phyloP scores from a whole-genome alignment of 2,329 filamentous ascomycete genomes.

The Cytospora chrysosperma region DNA sequence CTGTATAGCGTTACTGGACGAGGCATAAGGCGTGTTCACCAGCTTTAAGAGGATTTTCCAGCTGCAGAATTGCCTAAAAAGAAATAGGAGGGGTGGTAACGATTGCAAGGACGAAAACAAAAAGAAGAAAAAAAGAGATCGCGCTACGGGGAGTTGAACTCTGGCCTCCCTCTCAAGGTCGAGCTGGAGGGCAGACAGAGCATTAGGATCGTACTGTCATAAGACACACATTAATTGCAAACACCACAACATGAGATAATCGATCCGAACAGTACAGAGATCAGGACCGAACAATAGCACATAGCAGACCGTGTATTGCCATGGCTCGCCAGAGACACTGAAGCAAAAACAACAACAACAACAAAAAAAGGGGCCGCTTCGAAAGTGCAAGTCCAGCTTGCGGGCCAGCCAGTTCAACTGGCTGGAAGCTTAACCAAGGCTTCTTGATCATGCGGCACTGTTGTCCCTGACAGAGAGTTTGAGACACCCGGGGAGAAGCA shows the following conservation, averaged over 20 bases:
- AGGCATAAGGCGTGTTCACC: not conserved
- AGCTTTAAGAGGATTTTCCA: not conserved
- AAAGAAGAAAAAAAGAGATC: not conserved
- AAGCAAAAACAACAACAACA: too few relatives aligned
- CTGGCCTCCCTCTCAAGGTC: not conserved
- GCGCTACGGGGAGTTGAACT: not conserved
- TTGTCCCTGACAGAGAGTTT: not conserved
- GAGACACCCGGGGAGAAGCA: not conserved
- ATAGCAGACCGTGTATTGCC: too few relatives aligned
- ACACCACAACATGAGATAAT: not conserved
- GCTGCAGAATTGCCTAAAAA: too few relatives aligned
- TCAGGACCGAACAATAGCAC: too few relatives aligned
- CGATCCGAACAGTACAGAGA: not conserved
- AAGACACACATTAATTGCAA: not conserved
- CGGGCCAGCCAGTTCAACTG: constrained; percentile 1
- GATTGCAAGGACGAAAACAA: too few relatives aligned
- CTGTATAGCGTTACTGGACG: constrained; percentile 15
- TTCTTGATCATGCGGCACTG: constrained; percentile 2
- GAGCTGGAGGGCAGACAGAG: rapidly evolving
- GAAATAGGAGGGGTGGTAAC: not conserved
- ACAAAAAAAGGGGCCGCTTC: not conserved
- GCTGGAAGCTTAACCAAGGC: not conserved
- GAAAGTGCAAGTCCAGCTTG: constrained; percentile 6
- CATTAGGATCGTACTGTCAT: not conserved
- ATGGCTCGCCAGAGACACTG: too few relatives aligned